Evolutionary conservation across 1,284 basidiomycete genomes (phyloP).

Genomic region (Ceratobasidium sp.): DNA sequence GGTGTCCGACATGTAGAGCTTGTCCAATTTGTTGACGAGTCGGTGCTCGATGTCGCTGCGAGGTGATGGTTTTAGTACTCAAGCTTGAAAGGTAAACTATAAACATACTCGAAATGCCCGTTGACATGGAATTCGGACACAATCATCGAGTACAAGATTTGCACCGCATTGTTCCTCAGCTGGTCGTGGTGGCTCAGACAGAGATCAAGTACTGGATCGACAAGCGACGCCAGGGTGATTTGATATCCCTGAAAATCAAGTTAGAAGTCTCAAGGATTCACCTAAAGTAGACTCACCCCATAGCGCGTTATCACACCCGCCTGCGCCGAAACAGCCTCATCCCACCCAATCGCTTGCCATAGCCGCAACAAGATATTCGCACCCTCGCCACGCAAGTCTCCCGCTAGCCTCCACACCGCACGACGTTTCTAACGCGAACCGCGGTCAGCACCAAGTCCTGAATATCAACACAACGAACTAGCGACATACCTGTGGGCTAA

Average conservation of each 20-base stretch:
- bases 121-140: constrained; percentile 88
- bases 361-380: constrained; percentile 83
- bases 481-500: constrained; percentile 80
- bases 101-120: constrained; percentile 66
- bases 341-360: constrained; percentile 90
- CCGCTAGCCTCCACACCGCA: constrained; percentile 94
- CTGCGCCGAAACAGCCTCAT: constrained; percentile 61
- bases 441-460: not conserved
- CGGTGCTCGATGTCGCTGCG: constrained; percentile 87
- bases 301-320: constrained; percentile 66
- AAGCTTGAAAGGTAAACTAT: not conserved
- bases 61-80: not conserved
- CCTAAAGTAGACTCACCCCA: constrained; percentile 62
- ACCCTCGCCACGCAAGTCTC: constrained; percentile 93
- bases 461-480: constrained; percentile 20
- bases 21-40: constrained; percentile 93
- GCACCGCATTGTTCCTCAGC: constrained; percentile 88
- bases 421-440: constrained; percentile 76
- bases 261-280: constrained; percentile 28
- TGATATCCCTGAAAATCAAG: constrained; percentile 74
- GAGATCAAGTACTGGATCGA: constrained; percentile 90
- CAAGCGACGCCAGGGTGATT: constrained; percentile 82
- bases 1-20: constrained; percentile 90
- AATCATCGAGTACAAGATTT: constrained; percentile 96
- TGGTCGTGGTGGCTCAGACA: constrained; percentile 96